phyloP scores from a whole-genome alignment of 257 asterid genomes.

The Lantana camara region DNA sequence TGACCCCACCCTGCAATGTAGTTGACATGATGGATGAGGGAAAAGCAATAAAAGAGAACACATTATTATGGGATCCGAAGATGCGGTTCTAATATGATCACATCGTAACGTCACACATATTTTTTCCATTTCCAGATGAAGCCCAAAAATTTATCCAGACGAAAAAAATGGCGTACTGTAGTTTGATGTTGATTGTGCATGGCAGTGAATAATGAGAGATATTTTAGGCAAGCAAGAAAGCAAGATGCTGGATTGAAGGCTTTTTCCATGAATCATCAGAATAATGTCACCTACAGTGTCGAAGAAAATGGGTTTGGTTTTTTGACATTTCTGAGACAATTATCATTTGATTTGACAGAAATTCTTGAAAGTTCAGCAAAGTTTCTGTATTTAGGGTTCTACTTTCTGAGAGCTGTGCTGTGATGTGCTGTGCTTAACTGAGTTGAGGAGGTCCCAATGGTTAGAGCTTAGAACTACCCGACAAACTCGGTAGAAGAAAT shows the following conservation, averaged over 20 bases:
- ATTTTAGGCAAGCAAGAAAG: not conserved
- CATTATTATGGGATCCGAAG: constrained; percentile 11
- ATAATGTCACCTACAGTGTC: constrained; percentile 15
- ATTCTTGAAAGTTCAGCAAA: too few relatives aligned
- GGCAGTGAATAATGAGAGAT: not conserved
- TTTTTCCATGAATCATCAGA: constrained; percentile 6
- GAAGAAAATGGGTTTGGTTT: not conserved
- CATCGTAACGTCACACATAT: constrained; percentile 16
- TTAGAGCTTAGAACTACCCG: too few relatives aligned
- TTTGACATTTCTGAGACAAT: constrained; percentile 6
- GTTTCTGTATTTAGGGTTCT: too few relatives aligned
- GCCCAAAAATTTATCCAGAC: constrained; percentile 16
- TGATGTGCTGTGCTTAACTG: too few relatives aligned
- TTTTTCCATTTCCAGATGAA: constrained; percentile 20
- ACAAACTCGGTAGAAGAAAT: too few relatives aligned
- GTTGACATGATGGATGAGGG: constrained; percentile 36
- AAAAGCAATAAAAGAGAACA: constrained; percentile 24
- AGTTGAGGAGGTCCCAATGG: too few relatives aligned
- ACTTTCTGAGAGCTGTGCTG: too few relatives aligned
- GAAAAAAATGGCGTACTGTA: constrained; percentile 18
- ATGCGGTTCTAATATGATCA: constrained; percentile 10
- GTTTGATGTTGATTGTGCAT: constrained; percentile 30
- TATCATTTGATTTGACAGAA: too few relatives aligned
- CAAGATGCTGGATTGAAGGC: constrained; percentile 32
- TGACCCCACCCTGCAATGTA: constrained; percentile 25